A percentile compares a stretch with the other conserved stretches of the same genome.
These are phyloP conservation scores for Spatholobus suberectus DNA, from an alignment of 306 rosid species.

Conservation along the genomic window DNA sequence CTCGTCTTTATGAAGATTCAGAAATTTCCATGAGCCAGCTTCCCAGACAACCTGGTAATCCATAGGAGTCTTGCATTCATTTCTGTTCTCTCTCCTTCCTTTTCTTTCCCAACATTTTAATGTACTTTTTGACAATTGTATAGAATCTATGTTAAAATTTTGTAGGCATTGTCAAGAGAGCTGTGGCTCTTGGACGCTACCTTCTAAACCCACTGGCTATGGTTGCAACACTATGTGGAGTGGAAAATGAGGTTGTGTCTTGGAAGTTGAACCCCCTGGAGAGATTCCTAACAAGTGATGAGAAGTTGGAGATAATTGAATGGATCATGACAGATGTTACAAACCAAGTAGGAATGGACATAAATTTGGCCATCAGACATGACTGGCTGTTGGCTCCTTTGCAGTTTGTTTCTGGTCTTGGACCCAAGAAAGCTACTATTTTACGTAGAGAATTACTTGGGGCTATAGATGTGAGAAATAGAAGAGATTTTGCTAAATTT, in stretches of 20 bases:
- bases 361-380: slow-evolving; percentile 49
- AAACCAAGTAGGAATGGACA: slow-evolving; percentile 60
- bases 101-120: background rate
- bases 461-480: slow-evolving; percentile 40
- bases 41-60: slow-evolving; percentile 50
- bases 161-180: slow-evolving; percentile 58
- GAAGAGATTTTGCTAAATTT: slow-evolving; percentile 50
- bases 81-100: slow-evolving; percentile 5
- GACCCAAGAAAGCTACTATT: slow-evolving; percentile 49
- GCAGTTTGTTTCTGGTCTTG: slow-evolving; percentile 63
- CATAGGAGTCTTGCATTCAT: background rate
- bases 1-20: slow-evolving; percentile 55
- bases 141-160: background rate
- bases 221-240: slow-evolving; percentile 63
- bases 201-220: slow-evolving; percentile 59
- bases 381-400: slow-evolving; percentile 58
- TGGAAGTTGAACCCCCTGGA: slow-evolving; percentile 53
- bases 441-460: slow-evolving; percentile 46
- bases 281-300: slow-evolving; percentile 50
- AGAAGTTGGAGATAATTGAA: slow-evolving; percentile 55
- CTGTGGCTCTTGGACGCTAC: slow-evolving; percentile 65
- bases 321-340: slow-evolving; percentile 58
- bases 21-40: slow-evolving; percentile 51
- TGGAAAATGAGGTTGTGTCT: slow-evolving; percentile 45
- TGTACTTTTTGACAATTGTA: background rate